Conservation (phyloP, 331 rosid species). For the Pyrus hybrid region DNA sequence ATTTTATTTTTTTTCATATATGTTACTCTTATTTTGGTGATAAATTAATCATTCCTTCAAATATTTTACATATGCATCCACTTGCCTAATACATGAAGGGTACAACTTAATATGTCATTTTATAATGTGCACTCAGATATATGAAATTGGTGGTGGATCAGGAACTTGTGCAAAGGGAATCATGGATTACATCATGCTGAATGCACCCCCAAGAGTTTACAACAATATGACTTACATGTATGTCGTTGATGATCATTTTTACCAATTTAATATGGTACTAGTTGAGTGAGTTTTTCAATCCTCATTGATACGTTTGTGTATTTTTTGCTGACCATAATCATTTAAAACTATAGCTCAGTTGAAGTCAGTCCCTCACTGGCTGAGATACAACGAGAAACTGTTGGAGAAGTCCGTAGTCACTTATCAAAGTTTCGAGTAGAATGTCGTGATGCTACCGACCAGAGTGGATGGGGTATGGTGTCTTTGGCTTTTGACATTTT, state of each 20-base stretch:
- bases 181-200: slow-evolving; percentile 93
- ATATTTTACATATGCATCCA: neutral
- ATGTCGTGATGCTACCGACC: slow-evolving; percentile 80
- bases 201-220: slow-evolving; percentile 84
- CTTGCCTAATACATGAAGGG: neutral
- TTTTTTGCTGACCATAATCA: slow-evolving; percentile 5
- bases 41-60: neutral
- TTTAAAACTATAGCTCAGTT: slow-evolving; percentile 67
- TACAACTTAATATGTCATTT: slow-evolving; percentile 25
- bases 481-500: slow-evolving; percentile 1
- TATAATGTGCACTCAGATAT: slow-evolving; percentile 64
- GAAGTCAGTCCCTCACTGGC: slow-evolving; percentile 90
- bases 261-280: neutral
- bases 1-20: neutral
- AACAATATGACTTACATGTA: slow-evolving; percentile 86
- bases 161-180: slow-evolving; percentile 98
- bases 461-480: slow-evolving; percentile 81
- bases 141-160: slow-evolving; percentile 99
- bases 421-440: slow-evolving; percentile 78
- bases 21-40: neutral
- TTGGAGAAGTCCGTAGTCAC: slow-evolving; percentile 72
- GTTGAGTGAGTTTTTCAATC: neutral
- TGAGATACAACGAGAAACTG: slow-evolving; percentile 76
- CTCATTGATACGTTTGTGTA: neutral
- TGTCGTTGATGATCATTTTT: slow-evolving; percentile 24